phyloP scores from a whole-genome alignment of 1,284 basidiomycete genomes.

The Leccinum pallidistipes region DNA sequence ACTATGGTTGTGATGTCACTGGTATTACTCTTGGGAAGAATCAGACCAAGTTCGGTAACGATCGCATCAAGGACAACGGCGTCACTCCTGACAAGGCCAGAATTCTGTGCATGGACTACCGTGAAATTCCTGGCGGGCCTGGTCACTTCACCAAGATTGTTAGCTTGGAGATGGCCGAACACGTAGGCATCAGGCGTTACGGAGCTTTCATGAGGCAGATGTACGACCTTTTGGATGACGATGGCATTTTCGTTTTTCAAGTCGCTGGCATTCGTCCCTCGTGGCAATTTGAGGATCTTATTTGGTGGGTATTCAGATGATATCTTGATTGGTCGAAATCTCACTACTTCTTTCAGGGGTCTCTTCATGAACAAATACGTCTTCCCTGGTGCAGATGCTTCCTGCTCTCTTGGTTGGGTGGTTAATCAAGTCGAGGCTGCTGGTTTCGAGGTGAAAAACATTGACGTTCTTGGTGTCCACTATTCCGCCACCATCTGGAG shows the following conservation, averaged over 20 bases:
- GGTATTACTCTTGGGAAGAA: conserved; percentile 93
- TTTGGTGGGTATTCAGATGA: conserved; percentile 61
- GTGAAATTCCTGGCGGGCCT: conserved; percentile 83
- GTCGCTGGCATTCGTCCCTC: conserved; percentile 91
- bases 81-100: conserved; percentile 78
- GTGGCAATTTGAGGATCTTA: conserved; percentile 98
- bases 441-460: conserved; percentile 95
- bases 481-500: conserved; percentile 93
- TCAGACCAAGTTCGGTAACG: conserved; percentile 91
- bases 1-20: conserved; percentile 93
- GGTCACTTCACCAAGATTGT: conserved; percentile 94
- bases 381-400: conserved; percentile 98
- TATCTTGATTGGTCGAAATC: not conserved
- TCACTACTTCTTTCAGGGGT: conserved; percentile 48
- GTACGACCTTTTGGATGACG: conserved; percentile 92
- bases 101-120: conserved; percentile 93
- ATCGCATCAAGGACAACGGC: conserved; percentile 84
- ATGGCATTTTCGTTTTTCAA: conserved; percentile 94
- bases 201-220: conserved; percentile 87
- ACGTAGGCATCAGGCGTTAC: conserved; percentile 96
- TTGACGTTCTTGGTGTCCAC: conserved; percentile 96
- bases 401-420: conserved; percentile 95
- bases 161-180: conserved; percentile 98
- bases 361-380: conserved; percentile 96
- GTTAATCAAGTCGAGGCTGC: conserved; percentile 84